Evolutionary conservation across 1,284 basidiomycete genomes (phyloP).

Genomic region (Moniliophthora roreri): DNA sequence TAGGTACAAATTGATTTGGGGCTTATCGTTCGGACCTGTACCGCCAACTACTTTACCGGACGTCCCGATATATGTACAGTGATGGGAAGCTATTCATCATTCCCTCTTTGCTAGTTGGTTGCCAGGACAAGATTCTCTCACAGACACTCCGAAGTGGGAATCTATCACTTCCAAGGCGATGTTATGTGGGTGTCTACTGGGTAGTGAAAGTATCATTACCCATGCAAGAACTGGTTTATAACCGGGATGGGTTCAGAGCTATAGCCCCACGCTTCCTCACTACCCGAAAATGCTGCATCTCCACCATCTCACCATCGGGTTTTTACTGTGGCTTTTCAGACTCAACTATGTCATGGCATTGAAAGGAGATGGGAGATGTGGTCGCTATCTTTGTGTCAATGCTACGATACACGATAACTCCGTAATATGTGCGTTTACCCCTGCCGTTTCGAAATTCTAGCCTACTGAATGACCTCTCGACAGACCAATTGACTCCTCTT

Average conservation of each 20-base stretch:
- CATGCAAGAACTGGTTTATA: too few species aligned
- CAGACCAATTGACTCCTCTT: conserved; percentile 46
- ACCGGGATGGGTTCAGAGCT: too few species aligned
- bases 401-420: conserved; percentile 14
- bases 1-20: too few species aligned
- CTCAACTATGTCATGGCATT: conserved; percentile 6
- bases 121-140: neutral
- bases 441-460: neutral
- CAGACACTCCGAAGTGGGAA: neutral
- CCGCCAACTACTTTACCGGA: too few species aligned
- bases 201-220: too few species aligned
- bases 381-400: conserved; percentile 16
- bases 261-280: neutral
- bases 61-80: neutral
- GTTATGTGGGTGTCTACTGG: neutral
- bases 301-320: neutral
- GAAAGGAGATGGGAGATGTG: conserved; percentile 15
- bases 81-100: neutral
- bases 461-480: neutral
- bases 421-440: conserved; percentile 10
- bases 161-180: neutral
- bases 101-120: neutral
- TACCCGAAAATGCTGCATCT: neutral
- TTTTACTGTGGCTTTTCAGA: neutral
- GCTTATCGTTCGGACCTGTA: too few species aligned